Evolutionary conservation across 108 stramenopile genomes (phyloP).

Genomic region (Nannochloropsis oceanica): DNA sequence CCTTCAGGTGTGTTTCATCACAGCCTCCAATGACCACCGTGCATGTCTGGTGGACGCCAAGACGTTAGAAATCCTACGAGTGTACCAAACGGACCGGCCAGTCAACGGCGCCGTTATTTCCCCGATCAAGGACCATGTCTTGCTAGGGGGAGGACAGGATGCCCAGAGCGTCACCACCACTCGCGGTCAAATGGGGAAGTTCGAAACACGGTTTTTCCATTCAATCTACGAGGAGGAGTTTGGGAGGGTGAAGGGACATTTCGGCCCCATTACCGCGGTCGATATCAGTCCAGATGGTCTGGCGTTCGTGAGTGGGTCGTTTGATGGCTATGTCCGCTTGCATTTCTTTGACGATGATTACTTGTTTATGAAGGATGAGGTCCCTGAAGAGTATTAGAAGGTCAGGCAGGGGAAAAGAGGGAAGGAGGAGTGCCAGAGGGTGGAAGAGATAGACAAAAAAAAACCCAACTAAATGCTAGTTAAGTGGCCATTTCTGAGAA

Average conservation of each 20-base stretch:
- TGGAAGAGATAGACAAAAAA: not conserved
- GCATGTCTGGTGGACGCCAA: conserved; percentile 82
- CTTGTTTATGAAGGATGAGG: conserved; percentile 83
- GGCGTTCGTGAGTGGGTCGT: conserved; percentile 35
- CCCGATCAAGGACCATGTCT: conserved; percentile 69
- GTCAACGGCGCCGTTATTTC: conserved; percentile 96
- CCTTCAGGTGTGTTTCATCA: conserved; percentile 46
- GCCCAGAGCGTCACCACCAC: conserved; percentile 97
- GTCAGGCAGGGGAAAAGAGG: not conserved
- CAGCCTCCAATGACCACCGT: conserved; percentile 80
- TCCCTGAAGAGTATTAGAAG: conserved; percentile 58
- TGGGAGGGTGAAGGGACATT: conserved; percentile 92
- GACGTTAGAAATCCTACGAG: conserved; percentile 47
- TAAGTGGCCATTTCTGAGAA: no score
- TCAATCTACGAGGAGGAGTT: conserved; percentile 93
- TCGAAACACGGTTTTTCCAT: conserved; percentile 93
- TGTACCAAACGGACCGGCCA: conserved; percentile 89
- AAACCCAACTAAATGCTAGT: not conserved
- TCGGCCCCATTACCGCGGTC: conserved; percentile 98
- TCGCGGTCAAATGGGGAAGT: conserved; percentile 89
- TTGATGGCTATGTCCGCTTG: conserved; percentile 70
- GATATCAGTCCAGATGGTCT: conserved; percentile 85
- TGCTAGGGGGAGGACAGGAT: conserved; percentile 96
- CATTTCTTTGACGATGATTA: conserved; percentile 91
- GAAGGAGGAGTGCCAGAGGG: not conserved